Conservation (phyloP, 257 asterid genomes). For the Petunia axillaris region DNA sequence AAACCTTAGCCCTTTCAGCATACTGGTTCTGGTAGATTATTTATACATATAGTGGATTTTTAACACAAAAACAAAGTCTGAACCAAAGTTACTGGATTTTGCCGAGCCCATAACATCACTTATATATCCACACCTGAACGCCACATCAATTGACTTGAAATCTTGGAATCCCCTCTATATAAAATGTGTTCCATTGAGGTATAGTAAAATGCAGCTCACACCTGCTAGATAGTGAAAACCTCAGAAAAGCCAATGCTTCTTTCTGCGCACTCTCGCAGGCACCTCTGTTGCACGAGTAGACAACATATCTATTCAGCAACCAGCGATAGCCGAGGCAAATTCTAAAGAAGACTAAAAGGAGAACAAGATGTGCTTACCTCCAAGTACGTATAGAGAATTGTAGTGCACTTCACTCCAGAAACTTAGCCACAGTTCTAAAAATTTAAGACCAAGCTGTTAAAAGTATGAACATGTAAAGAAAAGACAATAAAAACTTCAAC, state of each 20-base stretch:
- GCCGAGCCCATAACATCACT: no score
- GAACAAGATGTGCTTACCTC: slow-evolving; percentile 55
- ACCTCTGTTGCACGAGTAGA: slow-evolving; percentile 52
- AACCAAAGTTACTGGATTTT: no score
- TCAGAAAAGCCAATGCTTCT: slow-evolving; percentile 84
- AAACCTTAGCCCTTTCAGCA: no score
- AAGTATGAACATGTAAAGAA: background rate
- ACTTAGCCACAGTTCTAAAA: slow-evolving; percentile 87
- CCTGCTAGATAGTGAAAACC: slow-evolving; percentile 19
- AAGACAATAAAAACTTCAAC: slow-evolving; percentile 3
- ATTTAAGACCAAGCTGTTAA: slow-evolving; percentile 11
- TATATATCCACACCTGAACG: background rate
- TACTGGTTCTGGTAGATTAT: no score
- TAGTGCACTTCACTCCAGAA: slow-evolving; percentile 98
- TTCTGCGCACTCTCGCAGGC: slow-evolving; percentile 60
- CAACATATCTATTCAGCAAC: slow-evolving; percentile 2
- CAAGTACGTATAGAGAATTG: slow-evolving; percentile 75
- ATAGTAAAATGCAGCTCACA: background rate
- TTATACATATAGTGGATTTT: no score
- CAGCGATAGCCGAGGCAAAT: background rate
- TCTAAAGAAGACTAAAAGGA: slow-evolving; percentile 3
- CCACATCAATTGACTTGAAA: background rate
- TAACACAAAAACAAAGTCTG: no score
- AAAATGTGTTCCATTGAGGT: background rate
- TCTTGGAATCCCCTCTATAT: background rate